Base-by-base conservation (phyloP, 2,329 filamentous ascomycete species). In the Aspergillus quadricinctus region DNA sequence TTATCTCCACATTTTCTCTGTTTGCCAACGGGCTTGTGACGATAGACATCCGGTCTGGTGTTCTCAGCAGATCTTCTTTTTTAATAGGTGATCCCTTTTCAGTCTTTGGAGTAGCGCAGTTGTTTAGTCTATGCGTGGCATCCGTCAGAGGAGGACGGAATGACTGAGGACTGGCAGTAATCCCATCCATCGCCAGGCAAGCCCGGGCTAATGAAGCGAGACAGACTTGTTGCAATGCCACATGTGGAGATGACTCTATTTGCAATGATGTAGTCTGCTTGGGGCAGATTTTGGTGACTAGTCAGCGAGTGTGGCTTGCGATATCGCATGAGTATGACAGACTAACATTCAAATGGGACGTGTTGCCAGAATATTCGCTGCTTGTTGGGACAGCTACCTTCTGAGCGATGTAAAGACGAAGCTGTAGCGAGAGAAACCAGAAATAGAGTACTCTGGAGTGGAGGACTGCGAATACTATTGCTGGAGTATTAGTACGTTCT, bases 61-160 rank as follows among this genome's bases (percentile, higher is more conserved):
- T 60, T 54, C 60, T 62, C 21, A 66, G 49, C 21, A 57, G 50
- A 48, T 64, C 54, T 14, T 61, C 50, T 43, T 56, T 55, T 52
- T 55, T 53, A 48, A 59, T 58, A 21, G 40, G 43, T 43, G 54
- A 55, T 49, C 45, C 57, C 45, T 57, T 55, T 43, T 63, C 65
- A 43, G 46, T 48, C 25, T 49, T 64, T 55, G 50, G 62, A 53
- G 68, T 64, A 57, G 69, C 69, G 19, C 70, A 66, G 27, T 77
- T 75, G 63, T 81, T 82, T 61, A 79, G 70, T 61, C 80, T 76
- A 58, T 77, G 73, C 27, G 74, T 76, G 23, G 79, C 78, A 66
- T 83, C 80, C 35, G 73, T 73, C 48, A 83, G 70, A 46, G 80
- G 80, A 43, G 68, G 62, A 49, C 71, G 70, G 49, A 60, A 59